Percentiles rank a stretch among this genome's conserved stretches.
phyloP scores from a whole-genome alignment of 2,329 filamentous ascomycete species.

The Boeremia exigua region DNA sequence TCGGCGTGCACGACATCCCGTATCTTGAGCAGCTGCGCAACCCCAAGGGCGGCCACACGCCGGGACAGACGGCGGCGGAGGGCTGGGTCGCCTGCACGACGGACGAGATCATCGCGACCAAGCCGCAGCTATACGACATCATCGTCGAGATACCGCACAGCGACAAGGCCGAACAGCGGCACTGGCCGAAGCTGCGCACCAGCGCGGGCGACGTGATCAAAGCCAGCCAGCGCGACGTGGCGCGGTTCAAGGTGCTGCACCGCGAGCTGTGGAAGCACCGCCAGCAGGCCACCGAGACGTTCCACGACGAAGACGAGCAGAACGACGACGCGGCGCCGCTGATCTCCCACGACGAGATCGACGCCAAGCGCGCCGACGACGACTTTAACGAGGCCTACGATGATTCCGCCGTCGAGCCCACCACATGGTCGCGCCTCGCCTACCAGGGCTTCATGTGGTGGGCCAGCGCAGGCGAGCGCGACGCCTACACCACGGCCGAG shows the following conservation, averaged over 20 bases:
- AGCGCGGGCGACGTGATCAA: slow-evolving; percentile 69
- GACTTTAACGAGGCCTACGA: slow-evolving; percentile 46
- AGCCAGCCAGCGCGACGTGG: slow-evolving; percentile 88
- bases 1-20: slow-evolving; percentile 92
- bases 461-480: slow-evolving; percentile 80
- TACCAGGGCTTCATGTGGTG: slow-evolving; percentile 90
- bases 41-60: slow-evolving; percentile 42
- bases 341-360: slow-evolving; percentile 31
- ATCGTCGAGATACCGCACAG: slow-evolving; percentile 81
- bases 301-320: slow-evolving; percentile 32
- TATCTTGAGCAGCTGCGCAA: slow-evolving; percentile 68
- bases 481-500: slow-evolving; percentile 61
- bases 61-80: slow-evolving; percentile 53
- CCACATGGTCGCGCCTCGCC: slow-evolving; percentile 73
- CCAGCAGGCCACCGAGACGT: slow-evolving; percentile 28
- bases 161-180: slow-evolving; percentile 58
- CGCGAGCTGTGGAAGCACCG: slow-evolving; percentile 44
- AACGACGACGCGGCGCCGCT: slow-evolving; percentile 32
- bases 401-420: slow-evolving; percentile 59
- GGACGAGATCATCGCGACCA: slow-evolving; percentile 88
- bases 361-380: slow-evolving; percentile 38
- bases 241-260: slow-evolving; percentile 63
- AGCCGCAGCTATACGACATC: slow-evolving; percentile 86
- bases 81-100: slow-evolving; percentile 97
- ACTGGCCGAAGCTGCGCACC: slow-evolving; percentile 78